Percentiles rank a stretch among this genome's conserved stretches.
These are phyloP conservation scores for Laguncularia racemosa DNA, from an alignment of 345 rosid genomes.

Conservation along the genomic window DNA sequence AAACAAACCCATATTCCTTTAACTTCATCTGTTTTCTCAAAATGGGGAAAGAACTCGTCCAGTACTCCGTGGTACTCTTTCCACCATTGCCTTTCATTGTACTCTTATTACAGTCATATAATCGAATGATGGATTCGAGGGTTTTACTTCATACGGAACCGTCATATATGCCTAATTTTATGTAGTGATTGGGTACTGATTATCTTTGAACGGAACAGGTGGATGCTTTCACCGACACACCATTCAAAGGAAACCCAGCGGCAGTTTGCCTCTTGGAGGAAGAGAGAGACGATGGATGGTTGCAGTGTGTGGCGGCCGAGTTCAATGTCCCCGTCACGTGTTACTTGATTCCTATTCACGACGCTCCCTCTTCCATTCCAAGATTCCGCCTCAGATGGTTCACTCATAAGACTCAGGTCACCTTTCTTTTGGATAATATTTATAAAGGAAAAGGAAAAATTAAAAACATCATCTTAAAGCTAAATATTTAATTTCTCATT, in stretches of 20 bases:
- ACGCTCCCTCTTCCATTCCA: constrained; percentile 17
- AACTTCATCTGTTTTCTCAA: not conserved
- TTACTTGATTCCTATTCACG: constrained; percentile 28
- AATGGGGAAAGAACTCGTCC: constrained; percentile 31
- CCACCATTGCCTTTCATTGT: too few species aligned
- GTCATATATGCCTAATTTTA: not conserved
- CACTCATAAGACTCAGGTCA: constrained; percentile 43
- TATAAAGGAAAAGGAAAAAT: too few species aligned
- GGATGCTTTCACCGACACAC: constrained; percentile 63
- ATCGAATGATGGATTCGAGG: not conserved
- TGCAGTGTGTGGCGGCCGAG: constrained; percentile 53
- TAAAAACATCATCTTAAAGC: too few species aligned
- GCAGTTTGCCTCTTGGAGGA: constrained; percentile 71
- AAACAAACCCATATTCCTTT: too few species aligned
- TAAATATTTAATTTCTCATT: too few species aligned
- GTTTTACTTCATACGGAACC: too few species aligned
- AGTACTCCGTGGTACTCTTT: constrained; percentile 44
- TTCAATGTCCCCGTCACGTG: constrained; percentile 47
- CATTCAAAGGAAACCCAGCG: constrained; percentile 83
- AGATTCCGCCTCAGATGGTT: constrained; percentile 64
- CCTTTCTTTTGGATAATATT: not conserved
- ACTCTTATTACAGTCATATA: too few species aligned
- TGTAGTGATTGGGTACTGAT: not conserved
- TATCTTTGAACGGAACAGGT: constrained; percentile 23
- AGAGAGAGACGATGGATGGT: constrained; percentile 58